These are phyloP conservation scores for Acanthamoeba lenticulata DNA, from an alignment of 208 protist species.

Conservation along the genomic window DNA sequence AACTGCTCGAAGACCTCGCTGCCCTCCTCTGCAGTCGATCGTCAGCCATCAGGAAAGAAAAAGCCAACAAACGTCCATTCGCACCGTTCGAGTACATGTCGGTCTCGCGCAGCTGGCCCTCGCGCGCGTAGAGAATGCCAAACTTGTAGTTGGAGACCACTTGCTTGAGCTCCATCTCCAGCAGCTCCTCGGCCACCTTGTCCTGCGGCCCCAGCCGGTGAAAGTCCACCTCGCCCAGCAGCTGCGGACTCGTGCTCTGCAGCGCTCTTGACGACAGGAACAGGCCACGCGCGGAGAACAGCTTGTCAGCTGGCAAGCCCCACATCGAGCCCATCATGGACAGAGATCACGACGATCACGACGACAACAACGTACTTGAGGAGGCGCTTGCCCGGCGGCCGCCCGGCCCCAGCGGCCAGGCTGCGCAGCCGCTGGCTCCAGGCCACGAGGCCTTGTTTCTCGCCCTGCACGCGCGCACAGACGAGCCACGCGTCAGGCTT, in stretches of 20 bases:
- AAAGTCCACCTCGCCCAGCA: background rate
- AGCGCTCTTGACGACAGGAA: background rate
- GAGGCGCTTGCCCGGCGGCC: background rate
- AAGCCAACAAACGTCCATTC: background rate
- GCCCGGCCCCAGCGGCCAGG: background rate
- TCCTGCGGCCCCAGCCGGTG: background rate
- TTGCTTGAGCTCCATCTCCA: constrained; percentile 46
- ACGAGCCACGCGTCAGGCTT: too few species aligned
- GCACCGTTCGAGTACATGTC: constrained; percentile 82
- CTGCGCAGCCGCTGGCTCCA: background rate
- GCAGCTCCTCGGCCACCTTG: background rate
- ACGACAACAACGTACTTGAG: background rate
- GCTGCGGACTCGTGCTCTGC: background rate
- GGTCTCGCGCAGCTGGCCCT: constrained; percentile 75
- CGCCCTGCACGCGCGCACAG: background rate
- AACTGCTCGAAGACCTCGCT: constrained; percentile 79
- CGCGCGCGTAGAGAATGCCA: constrained; percentile 80
- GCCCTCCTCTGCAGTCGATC: constrained; percentile 3
- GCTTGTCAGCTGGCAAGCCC: too few species aligned
- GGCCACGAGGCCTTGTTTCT: background rate
- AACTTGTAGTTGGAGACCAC: constrained; percentile 79
- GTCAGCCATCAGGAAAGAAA: background rate
- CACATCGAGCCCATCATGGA: too few species aligned
- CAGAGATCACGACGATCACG: too few species aligned
- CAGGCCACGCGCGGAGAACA: background rate